Percentiles rank a stretch among this genome's conserved stretches.
Evolutionary conservation across 2,329 filamentous ascomycete genomes (phyloP).

Genomic region (Phialophora macrospora): DNA sequence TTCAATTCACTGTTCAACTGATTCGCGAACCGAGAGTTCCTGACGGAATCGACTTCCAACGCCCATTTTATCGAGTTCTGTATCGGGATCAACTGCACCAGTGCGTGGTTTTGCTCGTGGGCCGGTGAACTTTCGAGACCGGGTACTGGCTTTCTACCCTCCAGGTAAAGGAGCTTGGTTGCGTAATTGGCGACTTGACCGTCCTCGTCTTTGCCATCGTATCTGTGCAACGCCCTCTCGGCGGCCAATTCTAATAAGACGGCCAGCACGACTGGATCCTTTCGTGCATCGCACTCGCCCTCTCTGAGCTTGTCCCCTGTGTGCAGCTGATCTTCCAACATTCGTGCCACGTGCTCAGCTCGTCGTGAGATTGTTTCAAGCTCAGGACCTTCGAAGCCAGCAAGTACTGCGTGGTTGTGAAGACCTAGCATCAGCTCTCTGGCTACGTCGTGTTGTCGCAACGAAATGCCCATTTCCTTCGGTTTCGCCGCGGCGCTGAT

Average conservation of each 20-base stretch:
- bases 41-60: constrained; percentile 39
- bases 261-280: constrained; percentile 50
- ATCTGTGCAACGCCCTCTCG: constrained; percentile 47
- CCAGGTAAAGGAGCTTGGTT: constrained; percentile 45
- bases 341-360: constrained; percentile 44
- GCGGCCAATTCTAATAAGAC: constrained; percentile 53
- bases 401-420: constrained; percentile 44
- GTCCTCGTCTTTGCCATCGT: constrained; percentile 47
- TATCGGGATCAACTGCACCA: constrained; percentile 46
- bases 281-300: constrained; percentile 45
- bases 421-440: constrained; percentile 47
- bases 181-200: constrained; percentile 50
- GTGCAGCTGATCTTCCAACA: constrained; percentile 48
- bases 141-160: neutral
- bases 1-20: constrained; percentile 40
- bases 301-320: constrained; percentile 20
- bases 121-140: neutral
- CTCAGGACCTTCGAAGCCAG: constrained; percentile 44
- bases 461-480: constrained; percentile 45
- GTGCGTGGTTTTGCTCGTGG: constrained; percentile 12
- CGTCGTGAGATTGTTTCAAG: constrained; percentile 43
- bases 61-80: constrained; percentile 51
- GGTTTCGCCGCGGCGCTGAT: constrained; percentile 47
- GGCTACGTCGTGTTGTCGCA: constrained; percentile 43
- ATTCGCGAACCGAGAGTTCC: constrained; percentile 40